These are phyloP conservation scores for Penicillium capsulatum DNA, from an alignment of 2,329 filamentous ascomycete species.

Conservation along the genomic window DNA sequence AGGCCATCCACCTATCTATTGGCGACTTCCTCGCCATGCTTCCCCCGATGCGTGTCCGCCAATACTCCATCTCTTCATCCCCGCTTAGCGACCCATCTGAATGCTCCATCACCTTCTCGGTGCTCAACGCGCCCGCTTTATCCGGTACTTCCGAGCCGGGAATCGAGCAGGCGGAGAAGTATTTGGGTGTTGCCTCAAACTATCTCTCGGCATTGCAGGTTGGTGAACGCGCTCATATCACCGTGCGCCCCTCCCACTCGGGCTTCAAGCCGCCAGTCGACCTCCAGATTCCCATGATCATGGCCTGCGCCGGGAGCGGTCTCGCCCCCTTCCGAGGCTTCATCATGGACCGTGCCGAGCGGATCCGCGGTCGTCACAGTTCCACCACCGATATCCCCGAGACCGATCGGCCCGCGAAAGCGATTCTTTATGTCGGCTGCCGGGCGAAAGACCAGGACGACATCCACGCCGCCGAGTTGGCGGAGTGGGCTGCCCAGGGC, in stretches of 20 bases:
- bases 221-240: slow-evolving; percentile 32
- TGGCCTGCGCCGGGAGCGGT: slow-evolving; percentile 46
- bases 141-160: slow-evolving; percentile 38
- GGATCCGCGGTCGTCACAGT: slow-evolving; percentile 25
- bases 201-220: slow-evolving; percentile 51
- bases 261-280: slow-evolving; percentile 37
- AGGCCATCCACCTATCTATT: slow-evolving; percentile 58
- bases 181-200: slow-evolving; percentile 58
- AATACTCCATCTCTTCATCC: slow-evolving; percentile 76
- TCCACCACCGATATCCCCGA: slow-evolving; percentile 11
- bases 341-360: slow-evolving; percentile 55
- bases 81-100: slow-evolving; percentile 56
- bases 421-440: slow-evolving; percentile 36
- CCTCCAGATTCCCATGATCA: slow-evolving; percentile 37
- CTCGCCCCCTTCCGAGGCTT: slow-evolving; percentile 62
- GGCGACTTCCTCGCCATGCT: slow-evolving; percentile 66
- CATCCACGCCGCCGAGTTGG: slow-evolving; percentile 34
- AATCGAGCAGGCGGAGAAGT: slow-evolving; percentile 40
- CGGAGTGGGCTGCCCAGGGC: slow-evolving; percentile 58
- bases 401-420: slow-evolving; percentile 27
- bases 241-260: slow-evolving; percentile 33
- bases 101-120: slow-evolving; percentile 64
- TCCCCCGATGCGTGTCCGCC: slow-evolving; percentile 71
- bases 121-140: slow-evolving; percentile 56
- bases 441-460: slow-evolving; percentile 34